phyloP scores from a whole-genome alignment of 2,329 filamentous ascomycete species.

The Cercospora zeae-maydis region DNA sequence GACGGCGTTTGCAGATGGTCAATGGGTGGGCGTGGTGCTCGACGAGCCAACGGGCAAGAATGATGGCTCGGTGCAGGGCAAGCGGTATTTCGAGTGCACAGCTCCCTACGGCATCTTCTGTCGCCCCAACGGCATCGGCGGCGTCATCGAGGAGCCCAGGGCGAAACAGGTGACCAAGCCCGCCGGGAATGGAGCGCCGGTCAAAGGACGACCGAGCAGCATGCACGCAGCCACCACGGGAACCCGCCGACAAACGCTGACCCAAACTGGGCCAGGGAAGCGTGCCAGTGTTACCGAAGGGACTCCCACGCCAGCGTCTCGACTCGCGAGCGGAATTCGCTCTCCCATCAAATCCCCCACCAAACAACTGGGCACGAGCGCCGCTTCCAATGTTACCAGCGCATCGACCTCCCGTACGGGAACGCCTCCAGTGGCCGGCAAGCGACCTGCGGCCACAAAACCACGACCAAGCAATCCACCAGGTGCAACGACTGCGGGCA shows the following conservation, averaged over 20 bases:
- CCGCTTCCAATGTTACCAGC: slow-evolving; percentile 55
- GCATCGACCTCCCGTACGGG: slow-evolving; percentile 59
- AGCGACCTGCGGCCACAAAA: slow-evolving; percentile 38
- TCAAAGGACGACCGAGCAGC: slow-evolving; percentile 43
- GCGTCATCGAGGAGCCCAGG: slow-evolving; percentile 39
- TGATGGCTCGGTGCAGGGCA: slow-evolving; percentile 83
- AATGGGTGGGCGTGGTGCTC: slow-evolving; percentile 88
- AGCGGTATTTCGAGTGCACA: slow-evolving; percentile 81
- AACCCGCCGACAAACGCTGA: slow-evolving; percentile 30
- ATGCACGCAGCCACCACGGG: slow-evolving; percentile 33
- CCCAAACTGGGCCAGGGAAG: slow-evolving; percentile 20
- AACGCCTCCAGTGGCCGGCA: slow-evolving; percentile 56
- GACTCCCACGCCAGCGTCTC: slow-evolving; percentile 67
- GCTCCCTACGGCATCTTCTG: slow-evolving; percentile 79
- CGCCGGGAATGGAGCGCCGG: slow-evolving; percentile 32
- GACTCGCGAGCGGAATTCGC: slow-evolving; percentile 54
- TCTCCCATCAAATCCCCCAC: slow-evolving; percentile 77
- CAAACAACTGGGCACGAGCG: slow-evolving; percentile 58
- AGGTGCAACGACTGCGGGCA: slow-evolving; percentile 32
- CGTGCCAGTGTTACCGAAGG: slow-evolving; percentile 53
- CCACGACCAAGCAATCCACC: slow-evolving; percentile 55
- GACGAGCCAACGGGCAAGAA: slow-evolving; percentile 83
- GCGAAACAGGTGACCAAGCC: slow-evolving; percentile 26
- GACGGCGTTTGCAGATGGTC: slow-evolving; percentile 74
- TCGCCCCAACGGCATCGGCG: slow-evolving; percentile 64